Evolutionary conservation across 495 filamentous ascomycete genomes (phyloP).

Genomic region (Neurospora hispaniola): DNA sequence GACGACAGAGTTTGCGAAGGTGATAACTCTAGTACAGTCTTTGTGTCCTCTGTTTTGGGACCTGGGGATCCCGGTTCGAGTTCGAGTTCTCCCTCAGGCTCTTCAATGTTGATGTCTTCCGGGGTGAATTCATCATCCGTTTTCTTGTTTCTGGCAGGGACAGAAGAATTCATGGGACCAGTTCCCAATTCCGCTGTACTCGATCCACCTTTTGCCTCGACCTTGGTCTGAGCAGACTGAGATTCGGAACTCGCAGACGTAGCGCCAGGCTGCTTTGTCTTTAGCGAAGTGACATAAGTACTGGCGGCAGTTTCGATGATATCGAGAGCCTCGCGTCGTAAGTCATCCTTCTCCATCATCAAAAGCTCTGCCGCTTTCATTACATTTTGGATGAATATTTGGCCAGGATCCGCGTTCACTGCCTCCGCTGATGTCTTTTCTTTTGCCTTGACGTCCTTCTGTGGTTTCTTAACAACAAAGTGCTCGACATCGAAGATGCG

Average conservation of each 20-base stretch:
- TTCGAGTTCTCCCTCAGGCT: constrained; percentile 28
- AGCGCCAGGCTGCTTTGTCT: constrained; percentile 8
- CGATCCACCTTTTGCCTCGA: background rate
- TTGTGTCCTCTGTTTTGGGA: background rate
- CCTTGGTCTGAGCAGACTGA: constrained; percentile 2
- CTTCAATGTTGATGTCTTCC: constrained; percentile 39
- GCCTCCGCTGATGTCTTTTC: constrained; percentile 22
- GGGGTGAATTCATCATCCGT: constrained; percentile 24
- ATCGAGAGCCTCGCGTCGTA: constrained; percentile 29
- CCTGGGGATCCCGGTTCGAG: constrained; percentile 18
- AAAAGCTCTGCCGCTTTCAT: constrained; percentile 25
- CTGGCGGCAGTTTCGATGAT: constrained; percentile 34
- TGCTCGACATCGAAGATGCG: constrained; percentile 42
- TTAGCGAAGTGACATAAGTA: constrained; percentile 29
- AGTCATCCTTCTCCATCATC: constrained; percentile 22
- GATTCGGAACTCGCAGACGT: background rate
- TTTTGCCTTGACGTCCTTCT: constrained; percentile 16
- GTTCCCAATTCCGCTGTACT: background rate
- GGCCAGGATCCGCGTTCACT: constrained; percentile 11
- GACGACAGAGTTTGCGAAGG: background rate
- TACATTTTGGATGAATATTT: constrained; percentile 34
- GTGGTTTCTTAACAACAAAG: constrained; percentile 16
- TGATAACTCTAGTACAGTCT: constrained; percentile 1
- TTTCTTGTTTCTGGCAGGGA: constrained; percentile 12
- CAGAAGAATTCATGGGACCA: background rate